Evolutionary conservation across 805 yeast species (phyloP), one percentile per base, ranked within the genome.

Genomic region (Metschnikowia kunwiensis): DNA sequence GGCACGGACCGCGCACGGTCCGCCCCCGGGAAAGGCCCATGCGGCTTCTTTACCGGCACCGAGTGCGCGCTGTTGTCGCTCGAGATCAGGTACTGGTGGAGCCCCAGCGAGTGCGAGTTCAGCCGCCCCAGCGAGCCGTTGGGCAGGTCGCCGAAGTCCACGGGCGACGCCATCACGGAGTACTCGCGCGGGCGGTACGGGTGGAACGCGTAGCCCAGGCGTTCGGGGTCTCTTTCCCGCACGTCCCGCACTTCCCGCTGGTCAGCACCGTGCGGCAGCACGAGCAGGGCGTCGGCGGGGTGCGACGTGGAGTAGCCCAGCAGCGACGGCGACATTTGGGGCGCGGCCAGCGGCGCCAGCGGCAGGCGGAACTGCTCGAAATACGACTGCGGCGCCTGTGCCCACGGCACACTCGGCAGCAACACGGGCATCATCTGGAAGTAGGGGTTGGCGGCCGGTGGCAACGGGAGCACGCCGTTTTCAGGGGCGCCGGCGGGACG

Each of bases 331-430:
- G n/a, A n/a, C n/a, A n/a, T n/a, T n/a, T n/a, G n/a, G 19, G 16
- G 18, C 11, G n/a, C 5, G 13, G 19, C 21, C 21, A 14, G n/a
- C n/a, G n/a, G n/a, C n/a, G n/a, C n/a, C n/a, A n/a, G 18, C 12
- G 32, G 38, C 28, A 28, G 28, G n/a, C 27, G 17, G 24, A 24
- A 28, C 19, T 15, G 13, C 7, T 27, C 37, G 7, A 27, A n/a
- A 23, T 15, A 22, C 13, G 31, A 10, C 17, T 12, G 17, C n/a
- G 24, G 20, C 3, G 26, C 17, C 10, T 24, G 10, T 4, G 17
- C 12, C 30, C 30, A 24, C 6, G 27, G 13, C 4, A 20, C 19
- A 5, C n/a, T 19, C 5, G 19, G 25, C 24, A 21, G 24, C n/a
- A 12, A 16, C 7, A 8, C 10, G 10, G 14, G 25, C 21, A 15